Evolutionary conservation across 2,329 filamentous ascomycete species (phyloP).

Genomic region (Hypoxylon sp.): DNA sequence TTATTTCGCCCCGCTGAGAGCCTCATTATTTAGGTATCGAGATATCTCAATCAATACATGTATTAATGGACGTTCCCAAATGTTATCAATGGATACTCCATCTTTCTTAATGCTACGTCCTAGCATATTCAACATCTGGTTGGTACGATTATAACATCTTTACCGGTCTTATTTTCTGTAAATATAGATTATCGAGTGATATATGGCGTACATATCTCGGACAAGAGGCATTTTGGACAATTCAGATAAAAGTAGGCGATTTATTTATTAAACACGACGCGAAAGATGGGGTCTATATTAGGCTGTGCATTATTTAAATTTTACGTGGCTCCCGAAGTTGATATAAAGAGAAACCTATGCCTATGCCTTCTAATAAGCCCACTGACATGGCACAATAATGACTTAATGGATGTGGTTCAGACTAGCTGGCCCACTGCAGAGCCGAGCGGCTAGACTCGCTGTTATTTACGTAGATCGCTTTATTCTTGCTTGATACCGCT

Average conservation of each 20-base stretch:
- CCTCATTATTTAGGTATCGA: slow-evolving; percentile 13
- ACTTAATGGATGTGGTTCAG: too few relatives aligned
- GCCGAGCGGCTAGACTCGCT: background rate
- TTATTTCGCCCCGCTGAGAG: slow-evolving; percentile 22
- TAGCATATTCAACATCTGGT: background rate
- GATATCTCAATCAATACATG: background rate
- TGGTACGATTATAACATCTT: background rate
- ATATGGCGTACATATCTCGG: background rate
- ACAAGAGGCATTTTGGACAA: background rate
- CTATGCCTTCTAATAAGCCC: background rate
- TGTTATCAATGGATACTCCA: too few relatives aligned
- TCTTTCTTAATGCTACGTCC: too few relatives aligned
- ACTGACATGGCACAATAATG: background rate
- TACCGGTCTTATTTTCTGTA: background rate
- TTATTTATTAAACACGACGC: background rate
- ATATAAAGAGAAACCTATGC: background rate
- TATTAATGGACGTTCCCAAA: too few relatives aligned
- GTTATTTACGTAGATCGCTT: background rate
- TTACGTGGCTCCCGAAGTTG: background rate
- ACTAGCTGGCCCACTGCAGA: too few relatives aligned
- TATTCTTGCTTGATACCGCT: too few relatives aligned
- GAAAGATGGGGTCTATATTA: background rate
- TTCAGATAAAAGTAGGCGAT: background rate
- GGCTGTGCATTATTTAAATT: background rate
- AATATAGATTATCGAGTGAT: background rate